Evolutionary conservation across 305 asterid species (phyloP).

Genomic region (Stenogyne calaminthoides): DNA sequence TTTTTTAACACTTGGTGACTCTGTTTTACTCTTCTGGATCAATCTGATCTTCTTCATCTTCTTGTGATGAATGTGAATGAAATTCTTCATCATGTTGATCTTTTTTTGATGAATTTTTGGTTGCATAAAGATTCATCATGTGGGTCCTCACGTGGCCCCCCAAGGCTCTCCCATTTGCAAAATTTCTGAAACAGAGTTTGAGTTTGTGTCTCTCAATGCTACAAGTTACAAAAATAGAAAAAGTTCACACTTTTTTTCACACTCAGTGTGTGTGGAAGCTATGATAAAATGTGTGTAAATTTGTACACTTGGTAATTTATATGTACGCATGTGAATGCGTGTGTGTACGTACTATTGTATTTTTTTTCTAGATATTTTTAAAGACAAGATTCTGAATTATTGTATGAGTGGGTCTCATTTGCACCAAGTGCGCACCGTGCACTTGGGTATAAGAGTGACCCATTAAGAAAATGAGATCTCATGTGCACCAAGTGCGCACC

Average conservation of each 20-base stretch:
- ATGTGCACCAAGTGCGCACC: too few relatives aligned
- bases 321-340: background rate
- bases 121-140: constrained; percentile 34
- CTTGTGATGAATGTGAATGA: constrained; percentile 12
- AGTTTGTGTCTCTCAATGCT: constrained; percentile 57
- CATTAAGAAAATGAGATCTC: too few relatives aligned
- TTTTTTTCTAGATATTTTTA: background rate
- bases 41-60: constrained; percentile 37
- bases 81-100: constrained; percentile 30
- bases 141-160: constrained; percentile 92
- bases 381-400: constrained; percentile 32
- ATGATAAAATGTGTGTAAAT: background rate
- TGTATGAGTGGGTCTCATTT: too few relatives aligned
- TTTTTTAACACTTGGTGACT: constrained; percentile 40
- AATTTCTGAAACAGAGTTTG: constrained; percentile 50
- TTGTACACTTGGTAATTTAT: background rate
- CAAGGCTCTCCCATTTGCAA: constrained; percentile 66
- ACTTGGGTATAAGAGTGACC: too few relatives aligned
- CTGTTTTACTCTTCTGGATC: constrained; percentile 43
- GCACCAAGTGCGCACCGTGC: too few relatives aligned
- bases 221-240: background rate
- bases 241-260: constrained; percentile 9
- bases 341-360: too few relatives aligned
- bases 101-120: background rate
- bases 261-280: constrained; percentile 33